Base-by-base conservation (phyloP, 148 eudicot genomes). In the Rhododendron simsii region DNA sequence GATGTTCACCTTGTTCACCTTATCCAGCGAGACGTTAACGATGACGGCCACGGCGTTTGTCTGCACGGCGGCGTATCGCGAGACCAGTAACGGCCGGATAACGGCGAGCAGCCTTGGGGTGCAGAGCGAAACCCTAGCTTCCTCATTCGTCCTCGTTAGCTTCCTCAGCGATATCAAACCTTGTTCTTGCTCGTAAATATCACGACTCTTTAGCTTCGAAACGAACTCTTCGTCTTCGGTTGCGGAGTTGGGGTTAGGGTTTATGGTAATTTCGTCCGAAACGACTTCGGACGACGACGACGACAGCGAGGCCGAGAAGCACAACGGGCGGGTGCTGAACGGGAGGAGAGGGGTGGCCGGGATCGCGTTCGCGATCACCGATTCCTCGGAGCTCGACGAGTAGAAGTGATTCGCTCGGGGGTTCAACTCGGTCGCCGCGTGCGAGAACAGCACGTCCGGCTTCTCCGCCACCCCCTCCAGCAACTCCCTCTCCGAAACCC, bases 331-430 rank as follows among this genome's bases (percentile, higher is more conserved):
- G 0, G 98, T 95, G 0, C 92, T 81, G 28, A 98, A 94, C n/a
- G 95, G 97, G 0, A 94, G 87, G 75, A 94, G 86, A 35, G 96
- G 89, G 23, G 94, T 92, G 6, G 81, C 59, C 28, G 93, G 91
- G 53, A 81, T 14, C 1, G 15, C 86, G 35, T 89, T 88, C 4
- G 90, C 93, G 20, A 92, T 87, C 30, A 94, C 99, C 6, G 99
- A 97, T 84, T 97, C 99, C 30, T 94, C 99, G 0, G 98, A 94
- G 82, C 98, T 93, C 63, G 96, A 92, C 6, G 92, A 91, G 81
- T 91, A 91, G 39, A 88, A 92, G 11, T 82, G 91, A 81, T 82
- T 86, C 48, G 88, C 90, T 23, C 92, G 85, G 53, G 87, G 92
- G 81, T 90, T 93, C 89, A 95, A 84, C 86, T 96, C 97, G 26